A percentile compares a stretch with the other conserved stretches of the same genome.
Evolutionary conservation across 352 stramenopile species (phyloP).

Genomic region (Pythium apleroticum): DNA sequence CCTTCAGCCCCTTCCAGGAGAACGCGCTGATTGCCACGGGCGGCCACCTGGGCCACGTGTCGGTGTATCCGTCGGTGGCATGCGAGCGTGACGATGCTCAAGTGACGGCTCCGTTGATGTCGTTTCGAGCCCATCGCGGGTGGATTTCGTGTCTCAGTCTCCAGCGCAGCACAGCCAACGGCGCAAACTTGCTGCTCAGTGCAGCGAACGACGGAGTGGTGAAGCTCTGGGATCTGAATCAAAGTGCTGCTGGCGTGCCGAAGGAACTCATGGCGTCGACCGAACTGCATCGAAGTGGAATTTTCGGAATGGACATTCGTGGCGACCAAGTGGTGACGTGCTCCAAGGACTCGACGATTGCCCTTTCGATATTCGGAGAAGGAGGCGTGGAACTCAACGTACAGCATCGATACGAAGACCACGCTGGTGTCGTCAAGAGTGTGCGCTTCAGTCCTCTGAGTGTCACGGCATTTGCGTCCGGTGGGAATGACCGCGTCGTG

Average conservation of each 20-base stretch:
- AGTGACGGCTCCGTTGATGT: conserved; percentile 34
- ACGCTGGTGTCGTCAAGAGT: conserved; percentile 51
- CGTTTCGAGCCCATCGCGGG: conserved; percentile 50
- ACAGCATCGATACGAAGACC: conserved; percentile 35
- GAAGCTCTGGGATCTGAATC: conserved; percentile 61
- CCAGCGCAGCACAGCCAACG: conserved; percentile 26
- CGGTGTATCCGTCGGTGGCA: conserved; percentile 31
- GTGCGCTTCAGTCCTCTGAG: conserved; percentile 34
- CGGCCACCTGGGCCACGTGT: conserved; percentile 50
- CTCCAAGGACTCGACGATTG: conserved; percentile 51
- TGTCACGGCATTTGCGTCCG: conserved; percentile 35
- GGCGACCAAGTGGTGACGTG: conserved; percentile 40
- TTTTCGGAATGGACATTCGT: conserved; percentile 48
- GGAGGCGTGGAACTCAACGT: conserved; percentile 19
- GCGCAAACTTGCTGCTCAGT: conserved; percentile 43
- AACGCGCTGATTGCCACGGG: conserved; percentile 39
- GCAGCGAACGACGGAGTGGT: conserved; percentile 49
- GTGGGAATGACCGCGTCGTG: conserved; percentile 45
- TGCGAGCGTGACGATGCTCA: conserved; percentile 14
- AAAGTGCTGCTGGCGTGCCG: conserved; percentile 20
- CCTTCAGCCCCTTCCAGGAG: conserved; percentile 41
- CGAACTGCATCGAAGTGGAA: conserved; percentile 42
- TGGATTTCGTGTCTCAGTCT: conserved; percentile 57
- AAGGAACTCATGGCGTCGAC: conserved; percentile 34
- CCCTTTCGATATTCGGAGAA: conserved; percentile 33